phyloP scores from a whole-genome alignment of 139 green algal genomes.

The Mychonastes homosphaera region DNA sequence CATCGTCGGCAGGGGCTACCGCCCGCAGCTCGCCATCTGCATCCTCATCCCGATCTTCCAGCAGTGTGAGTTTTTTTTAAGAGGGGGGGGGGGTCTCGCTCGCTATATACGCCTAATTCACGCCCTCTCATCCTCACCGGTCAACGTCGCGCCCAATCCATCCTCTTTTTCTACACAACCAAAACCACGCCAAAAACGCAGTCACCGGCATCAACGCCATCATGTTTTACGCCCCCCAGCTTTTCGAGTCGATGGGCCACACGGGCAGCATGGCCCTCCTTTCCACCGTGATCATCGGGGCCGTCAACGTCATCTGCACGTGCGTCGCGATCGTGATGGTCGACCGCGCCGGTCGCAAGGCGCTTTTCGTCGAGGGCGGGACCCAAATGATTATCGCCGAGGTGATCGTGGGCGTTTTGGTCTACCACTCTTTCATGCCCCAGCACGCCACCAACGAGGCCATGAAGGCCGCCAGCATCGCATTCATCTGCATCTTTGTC shows the following conservation, averaged over 20 bases:
- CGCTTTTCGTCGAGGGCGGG: slow-evolving; percentile 49
- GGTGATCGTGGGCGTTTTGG: slow-evolving; percentile 28
- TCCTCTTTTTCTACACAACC: too few species aligned
- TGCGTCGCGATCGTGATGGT: slow-evolving; percentile 17
- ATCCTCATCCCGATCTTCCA: slow-evolving; percentile 45
- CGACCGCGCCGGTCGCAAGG: slow-evolving; percentile 3
- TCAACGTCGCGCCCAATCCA: too few species aligned
- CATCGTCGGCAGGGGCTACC: slow-evolving; percentile 29
- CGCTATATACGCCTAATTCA: too few species aligned
- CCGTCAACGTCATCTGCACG: slow-evolving; percentile 24
- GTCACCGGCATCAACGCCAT: slow-evolving; percentile 42
- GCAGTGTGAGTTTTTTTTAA: too few species aligned
- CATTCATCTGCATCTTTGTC: slow-evolving; percentile 64
- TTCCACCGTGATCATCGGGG: slow-evolving; percentile 22
- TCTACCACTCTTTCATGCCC: slow-evolving; percentile 23
- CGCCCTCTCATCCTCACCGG: too few species aligned
- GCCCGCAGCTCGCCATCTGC: slow-evolving; percentile 41
- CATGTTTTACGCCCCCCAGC: slow-evolving; percentile 21
- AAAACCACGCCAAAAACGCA: too few species aligned
- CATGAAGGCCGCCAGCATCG: slow-evolving; percentile 26
- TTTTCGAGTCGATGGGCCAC: slow-evolving; percentile 18
- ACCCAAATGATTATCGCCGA: slow-evolving; percentile 46
- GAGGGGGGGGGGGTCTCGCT: too few species aligned
- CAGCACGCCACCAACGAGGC: slow-evolving; percentile 18
- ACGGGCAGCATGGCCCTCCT: slow-evolving; percentile 4